A percentile compares a stretch with the other conserved stretches of the same genome.
Evolutionary conservation across 495 filamentous ascomycete genomes (phyloP).

Genomic region (Trichoderma erinaceum): DNA sequence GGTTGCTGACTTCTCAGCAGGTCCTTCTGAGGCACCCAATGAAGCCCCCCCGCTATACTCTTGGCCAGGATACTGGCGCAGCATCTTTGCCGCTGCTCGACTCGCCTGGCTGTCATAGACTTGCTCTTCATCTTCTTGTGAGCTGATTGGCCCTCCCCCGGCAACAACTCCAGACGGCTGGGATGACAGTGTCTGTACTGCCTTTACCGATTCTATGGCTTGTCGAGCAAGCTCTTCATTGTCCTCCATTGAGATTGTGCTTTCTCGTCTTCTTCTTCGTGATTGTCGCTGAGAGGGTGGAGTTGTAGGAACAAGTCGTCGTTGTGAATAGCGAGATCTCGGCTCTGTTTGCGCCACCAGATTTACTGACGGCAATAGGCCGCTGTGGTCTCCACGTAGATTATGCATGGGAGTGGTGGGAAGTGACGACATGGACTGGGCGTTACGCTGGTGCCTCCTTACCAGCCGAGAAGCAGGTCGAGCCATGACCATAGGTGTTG

Average conservation of each 20-base stretch:
- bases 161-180: slow-evolving; percentile 20
- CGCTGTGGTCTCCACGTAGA: slow-evolving; percentile 38
- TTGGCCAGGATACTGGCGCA: slow-evolving; percentile 46
- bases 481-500: slow-evolving; percentile 26
- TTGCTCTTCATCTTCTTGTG: slow-evolving; percentile 31
- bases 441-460: slow-evolving; percentile 57
- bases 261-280: slow-evolving; percentile 50
- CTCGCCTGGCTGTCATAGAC: slow-evolving; percentile 45
- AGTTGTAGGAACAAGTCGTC: slow-evolving; percentile 26
- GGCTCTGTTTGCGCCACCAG: slow-evolving; percentile 53
- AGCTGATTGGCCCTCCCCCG: neutral
- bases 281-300: slow-evolving; percentile 26
- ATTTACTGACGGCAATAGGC: slow-evolving; percentile 47
- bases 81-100: slow-evolving; percentile 51
- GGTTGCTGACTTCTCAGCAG: slow-evolving; percentile 39
- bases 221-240: slow-evolving; percentile 54
- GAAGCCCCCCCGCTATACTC: slow-evolving; percentile 26
- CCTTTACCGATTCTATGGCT: slow-evolving; percentile 44
- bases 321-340: slow-evolving; percentile 30
- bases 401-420: slow-evolving; percentile 62
- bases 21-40: slow-evolving; percentile 35
- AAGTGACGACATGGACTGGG: slow-evolving; percentile 73
- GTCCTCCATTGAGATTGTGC: slow-evolving; percentile 82
- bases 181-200: slow-evolving; percentile 35
- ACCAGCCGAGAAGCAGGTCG: slow-evolving; percentile 39